These are phyloP conservation scores for Apiospora aurea DNA, from an alignment of 2,329 filamentous ascomycete species.

Conservation along the genomic window DNA sequence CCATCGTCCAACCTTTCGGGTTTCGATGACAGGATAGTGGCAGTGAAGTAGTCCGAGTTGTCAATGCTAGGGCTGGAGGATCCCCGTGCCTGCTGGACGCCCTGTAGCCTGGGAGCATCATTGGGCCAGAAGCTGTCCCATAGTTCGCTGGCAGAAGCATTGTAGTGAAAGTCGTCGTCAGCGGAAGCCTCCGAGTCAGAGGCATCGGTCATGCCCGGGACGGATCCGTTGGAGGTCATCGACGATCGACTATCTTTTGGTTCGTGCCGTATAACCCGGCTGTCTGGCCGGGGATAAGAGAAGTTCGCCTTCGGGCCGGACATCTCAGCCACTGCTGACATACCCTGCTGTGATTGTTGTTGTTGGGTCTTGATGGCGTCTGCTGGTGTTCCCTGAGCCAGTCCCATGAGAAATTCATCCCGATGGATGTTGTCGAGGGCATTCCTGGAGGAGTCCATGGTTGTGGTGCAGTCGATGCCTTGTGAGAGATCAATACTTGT, in stretches of 20 bases:
- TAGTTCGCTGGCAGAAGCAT: slow-evolving; percentile 51
- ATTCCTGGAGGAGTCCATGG: slow-evolving; percentile 21
- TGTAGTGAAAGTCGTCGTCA: slow-evolving; percentile 60
- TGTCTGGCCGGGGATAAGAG: slow-evolving; percentile 43
- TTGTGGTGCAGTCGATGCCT: slow-evolving; percentile 16
- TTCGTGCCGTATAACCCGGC: slow-evolving; percentile 35
- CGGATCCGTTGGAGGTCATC: slow-evolving; percentile 53
- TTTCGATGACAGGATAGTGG: slow-evolving; percentile 26
- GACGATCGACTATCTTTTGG: slow-evolving; percentile 48
- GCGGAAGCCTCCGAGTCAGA: slow-evolving; percentile 58
- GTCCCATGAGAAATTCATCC: slow-evolving; percentile 23
- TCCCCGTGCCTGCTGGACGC: slow-evolving; percentile 21
- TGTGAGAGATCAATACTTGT: slow-evolving; percentile 20
- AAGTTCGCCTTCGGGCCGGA: slow-evolving; percentile 42
- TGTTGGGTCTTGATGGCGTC: slow-evolving; percentile 7
- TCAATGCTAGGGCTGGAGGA: slow-evolving; percentile 6
- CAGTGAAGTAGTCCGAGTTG: slow-evolving; percentile 33
- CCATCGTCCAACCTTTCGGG: slow-evolving; percentile 33
- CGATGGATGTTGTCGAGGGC: slow-evolving; percentile 17
- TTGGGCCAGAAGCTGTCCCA: slow-evolving; percentile 61
- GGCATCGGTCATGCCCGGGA: slow-evolving; percentile 59
- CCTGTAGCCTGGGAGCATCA: slow-evolving; percentile 25
- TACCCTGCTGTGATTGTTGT: slow-evolving; percentile 11
- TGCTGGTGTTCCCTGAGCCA: background rate
- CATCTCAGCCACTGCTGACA: slow-evolving; percentile 22